phyloP scores from a whole-genome alignment of 805 yeast genomes.

The Starmerella apicola region DNA sequence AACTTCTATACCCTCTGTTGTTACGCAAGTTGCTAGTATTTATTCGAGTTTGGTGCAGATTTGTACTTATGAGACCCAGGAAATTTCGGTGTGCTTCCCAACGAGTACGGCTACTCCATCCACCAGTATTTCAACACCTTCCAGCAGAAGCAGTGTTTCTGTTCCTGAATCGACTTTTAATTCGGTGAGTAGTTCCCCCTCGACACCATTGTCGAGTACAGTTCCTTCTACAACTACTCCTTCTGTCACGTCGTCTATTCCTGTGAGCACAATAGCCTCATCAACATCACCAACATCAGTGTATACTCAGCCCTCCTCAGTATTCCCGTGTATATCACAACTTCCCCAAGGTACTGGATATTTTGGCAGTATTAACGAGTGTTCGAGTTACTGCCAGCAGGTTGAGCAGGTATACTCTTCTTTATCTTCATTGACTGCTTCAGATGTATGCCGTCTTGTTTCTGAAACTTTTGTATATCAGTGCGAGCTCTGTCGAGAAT shows the following conservation, averaged over 20 bases:
- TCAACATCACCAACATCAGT: no score
- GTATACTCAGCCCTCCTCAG: conserved; percentile 8
- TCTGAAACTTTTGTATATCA: conserved; percentile 7
- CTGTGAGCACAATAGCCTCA: neutral
- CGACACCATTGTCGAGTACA: neutral
- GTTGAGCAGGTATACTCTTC: conserved; percentile 7
- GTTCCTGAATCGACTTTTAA: conserved; percentile 16
- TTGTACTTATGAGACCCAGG: conserved; percentile 8
- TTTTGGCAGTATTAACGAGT: conserved; percentile 10
- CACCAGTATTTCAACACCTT: neutral
- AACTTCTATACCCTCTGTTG: conserved; percentile 2
- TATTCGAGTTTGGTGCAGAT: conserved; percentile 5
- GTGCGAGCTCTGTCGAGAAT: conserved; percentile 16
- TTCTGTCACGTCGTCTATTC: neutral
- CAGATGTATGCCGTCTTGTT: conserved; percentile 5
- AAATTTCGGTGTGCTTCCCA: conserved; percentile 11
- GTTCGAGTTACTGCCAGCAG: conserved; percentile 9
- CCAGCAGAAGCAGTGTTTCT: conserved; percentile 24
- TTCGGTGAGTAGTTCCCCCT: neutral
- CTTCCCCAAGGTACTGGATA: conserved; percentile 9
- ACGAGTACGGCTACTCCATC: neutral
- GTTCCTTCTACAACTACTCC: neutral
- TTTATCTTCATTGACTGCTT: neutral
- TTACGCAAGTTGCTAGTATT: conserved; percentile 7
- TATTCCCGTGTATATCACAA: conserved; percentile 13